These are phyloP conservation scores for Neoscytalidium dimidiatum DNA, from an alignment of 2,329 filamentous ascomycete genomes.

Conservation along the genomic window DNA sequence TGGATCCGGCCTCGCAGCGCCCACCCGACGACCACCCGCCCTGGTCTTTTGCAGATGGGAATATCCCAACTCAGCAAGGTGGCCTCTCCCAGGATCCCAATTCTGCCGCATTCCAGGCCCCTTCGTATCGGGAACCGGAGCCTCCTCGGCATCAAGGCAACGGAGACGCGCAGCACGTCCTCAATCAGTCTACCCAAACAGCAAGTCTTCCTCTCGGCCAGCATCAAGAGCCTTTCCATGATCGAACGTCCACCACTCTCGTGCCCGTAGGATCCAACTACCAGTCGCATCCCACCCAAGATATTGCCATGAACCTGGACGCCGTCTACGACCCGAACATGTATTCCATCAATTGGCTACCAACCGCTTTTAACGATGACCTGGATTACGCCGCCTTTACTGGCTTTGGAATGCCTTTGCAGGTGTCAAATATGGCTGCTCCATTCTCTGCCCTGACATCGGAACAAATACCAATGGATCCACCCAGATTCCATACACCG, in stretches of 20 bases:
- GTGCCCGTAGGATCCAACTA: background rate
- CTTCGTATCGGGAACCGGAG: too few relatives aligned
- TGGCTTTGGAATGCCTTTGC: background rate
- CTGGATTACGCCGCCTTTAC: slow-evolving; percentile 2
- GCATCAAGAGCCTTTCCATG: background rate
- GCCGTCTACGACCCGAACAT: background rate
- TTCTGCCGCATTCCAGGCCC: background rate
- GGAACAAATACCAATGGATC: background rate
- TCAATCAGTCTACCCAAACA: too few relatives aligned
- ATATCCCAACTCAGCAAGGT: background rate
- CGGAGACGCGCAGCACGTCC: too few relatives aligned
- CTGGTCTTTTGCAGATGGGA: background rate
- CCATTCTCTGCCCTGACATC: background rate
- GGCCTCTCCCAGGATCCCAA: background rate
- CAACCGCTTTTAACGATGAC: background rate
- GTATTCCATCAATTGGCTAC: slow-evolving; percentile 14
- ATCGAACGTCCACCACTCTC: background rate
- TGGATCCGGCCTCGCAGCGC: background rate
- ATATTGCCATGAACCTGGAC: background rate
- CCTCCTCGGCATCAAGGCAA: too few relatives aligned
- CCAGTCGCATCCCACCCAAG: background rate
- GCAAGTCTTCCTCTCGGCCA: background rate
- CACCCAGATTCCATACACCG: background rate
- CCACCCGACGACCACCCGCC: background rate
- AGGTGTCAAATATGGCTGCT: background rate